Percentiles rank a stretch among this genome's conserved stretches.
Conservation (phyloP, 805 yeast genomes). For the Candida silvicultrix region DNA sequence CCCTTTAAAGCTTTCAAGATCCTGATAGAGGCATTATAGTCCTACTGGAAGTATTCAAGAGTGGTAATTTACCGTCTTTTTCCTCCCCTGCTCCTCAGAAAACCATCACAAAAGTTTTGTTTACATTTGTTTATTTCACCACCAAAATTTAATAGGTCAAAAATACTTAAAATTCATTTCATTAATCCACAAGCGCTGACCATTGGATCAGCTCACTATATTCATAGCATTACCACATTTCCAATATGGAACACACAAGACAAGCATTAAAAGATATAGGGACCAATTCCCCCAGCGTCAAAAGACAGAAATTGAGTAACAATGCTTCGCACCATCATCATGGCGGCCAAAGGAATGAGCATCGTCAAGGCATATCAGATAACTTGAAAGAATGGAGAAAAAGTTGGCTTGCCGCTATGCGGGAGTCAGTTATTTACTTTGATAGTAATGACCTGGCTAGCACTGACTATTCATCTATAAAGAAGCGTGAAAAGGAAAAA, state of each 20-base stretch:
- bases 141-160: too few species aligned
- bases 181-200: not conserved
- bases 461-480: slow-evolving; percentile 9
- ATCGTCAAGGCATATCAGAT: slow-evolving; percentile 8
- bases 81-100: too few species aligned
- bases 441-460: slow-evolving; percentile 35
- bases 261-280: slow-evolving; percentile 17
- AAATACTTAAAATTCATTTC: not conserved
- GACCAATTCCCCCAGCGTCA: slow-evolving; percentile 22
- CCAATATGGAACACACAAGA: slow-evolving; percentile 13
- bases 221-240: not conserved
- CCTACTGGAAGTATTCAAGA: not conserved
- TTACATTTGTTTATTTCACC: too few species aligned
- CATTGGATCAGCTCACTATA: not conserved
- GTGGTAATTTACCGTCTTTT: not conserved
- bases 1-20: not conserved
- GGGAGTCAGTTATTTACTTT: slow-evolving; percentile 49
- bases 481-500: slow-evolving; percentile 25
- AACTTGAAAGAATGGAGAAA: slow-evolving; percentile 49
- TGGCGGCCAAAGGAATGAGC: slow-evolving; percentile 4
- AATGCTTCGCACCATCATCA: slow-evolving; percentile 4
- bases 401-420: slow-evolving; percentile 55
- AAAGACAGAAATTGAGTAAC: slow-evolving; percentile 16
- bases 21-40: not conserved
- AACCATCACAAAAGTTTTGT: not conserved